Percentiles rank a stretch among this genome's conserved stretches.
Conservation (phyloP, 2,329 filamentous ascomycete genomes). For the Aspergillus fischeri region DNA sequence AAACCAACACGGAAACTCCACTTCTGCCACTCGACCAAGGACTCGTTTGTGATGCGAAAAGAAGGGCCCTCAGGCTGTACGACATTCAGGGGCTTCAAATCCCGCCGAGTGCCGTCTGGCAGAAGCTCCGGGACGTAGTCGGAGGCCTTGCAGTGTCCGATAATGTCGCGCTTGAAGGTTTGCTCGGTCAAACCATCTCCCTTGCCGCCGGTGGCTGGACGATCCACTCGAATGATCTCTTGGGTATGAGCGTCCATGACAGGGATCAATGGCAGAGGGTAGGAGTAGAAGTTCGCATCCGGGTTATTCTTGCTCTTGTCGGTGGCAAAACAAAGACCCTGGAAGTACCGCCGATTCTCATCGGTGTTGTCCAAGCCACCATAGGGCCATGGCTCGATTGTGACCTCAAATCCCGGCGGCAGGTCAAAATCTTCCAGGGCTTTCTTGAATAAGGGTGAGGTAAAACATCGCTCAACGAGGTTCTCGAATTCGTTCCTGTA, state of each 20-base stretch:
- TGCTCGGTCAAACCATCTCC: conserved; percentile 46
- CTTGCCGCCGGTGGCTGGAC: conserved; percentile 50
- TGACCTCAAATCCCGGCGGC: conserved; percentile 53
- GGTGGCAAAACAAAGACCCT: conserved; percentile 50
- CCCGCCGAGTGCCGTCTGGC: conserved; percentile 40
- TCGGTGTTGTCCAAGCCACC: conserved; percentile 49
- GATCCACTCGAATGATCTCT: conserved; percentile 55
- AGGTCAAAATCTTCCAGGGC: conserved; percentile 50
- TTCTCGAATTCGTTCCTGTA: conserved; percentile 45
- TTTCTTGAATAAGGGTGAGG: conserved; percentile 50
- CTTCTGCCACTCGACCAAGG: conserved; percentile 57
- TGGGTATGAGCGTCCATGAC: conserved; percentile 58
- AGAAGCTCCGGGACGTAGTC: conserved; percentile 54
- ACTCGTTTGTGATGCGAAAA: conserved; percentile 47
- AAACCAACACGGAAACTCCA: conserved; percentile 63
- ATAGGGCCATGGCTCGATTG: conserved; percentile 56
- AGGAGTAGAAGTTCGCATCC: conserved; percentile 61
- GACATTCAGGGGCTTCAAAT: conserved; percentile 67
- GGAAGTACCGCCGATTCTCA: conserved; percentile 49
- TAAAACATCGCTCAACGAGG: conserved; percentile 48
- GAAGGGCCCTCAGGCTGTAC: conserved; percentile 66
- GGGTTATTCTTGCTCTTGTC: conserved; percentile 39
- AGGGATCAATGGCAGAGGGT: conserved; percentile 47
- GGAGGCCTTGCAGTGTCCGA: conserved; percentile 49
- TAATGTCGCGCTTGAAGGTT: conserved; percentile 43